These are phyloP conservation scores for Picocystis salinarum DNA, from an alignment of 139 green algal genomes.

Conservation along the genomic window DNA sequence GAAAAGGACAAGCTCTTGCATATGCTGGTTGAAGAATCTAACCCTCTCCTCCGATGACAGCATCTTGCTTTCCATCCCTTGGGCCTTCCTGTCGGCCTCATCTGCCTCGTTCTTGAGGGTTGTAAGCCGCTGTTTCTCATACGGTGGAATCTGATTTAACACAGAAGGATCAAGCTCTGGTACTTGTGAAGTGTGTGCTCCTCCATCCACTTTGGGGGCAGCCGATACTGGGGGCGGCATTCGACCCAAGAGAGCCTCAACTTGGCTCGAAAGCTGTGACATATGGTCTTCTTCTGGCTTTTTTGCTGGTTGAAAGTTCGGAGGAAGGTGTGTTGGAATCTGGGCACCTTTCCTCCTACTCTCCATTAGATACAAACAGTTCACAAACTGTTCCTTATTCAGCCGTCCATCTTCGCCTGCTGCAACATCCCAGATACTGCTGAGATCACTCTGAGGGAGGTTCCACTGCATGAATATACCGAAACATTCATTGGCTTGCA, in stretches of 20 bases:
- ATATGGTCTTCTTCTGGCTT: not conserved
- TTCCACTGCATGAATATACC: slow-evolving; percentile 52
- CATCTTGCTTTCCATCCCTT: slow-evolving; percentile 7
- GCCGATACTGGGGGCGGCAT: not conserved
- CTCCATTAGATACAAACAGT: slow-evolving; percentile 61
- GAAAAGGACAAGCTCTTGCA: slow-evolving; percentile 47
- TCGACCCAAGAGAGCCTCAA: not conserved
- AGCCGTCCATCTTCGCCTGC: slow-evolving; percentile 37
- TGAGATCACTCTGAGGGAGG: slow-evolving; percentile 44
- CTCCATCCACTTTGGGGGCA: slow-evolving; percentile 8
- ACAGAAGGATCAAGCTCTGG: not conserved
- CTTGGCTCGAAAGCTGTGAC: not conserved
- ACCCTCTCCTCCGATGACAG: slow-evolving; percentile 11
- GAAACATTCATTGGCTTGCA: slow-evolving; percentile 62
- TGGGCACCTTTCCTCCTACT: slow-evolving; percentile 20
- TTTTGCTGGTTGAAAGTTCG: slow-evolving; percentile 32
- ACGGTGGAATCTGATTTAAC: too few relatives aligned
- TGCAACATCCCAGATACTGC: slow-evolving; percentile 42
- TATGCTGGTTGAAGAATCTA: slow-evolving; percentile 14
- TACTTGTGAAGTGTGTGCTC: slow-evolving; percentile 24
- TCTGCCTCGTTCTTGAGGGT: slow-evolving; percentile 5
- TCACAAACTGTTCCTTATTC: slow-evolving; percentile 39
- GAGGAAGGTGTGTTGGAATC: slow-evolving; percentile 21
- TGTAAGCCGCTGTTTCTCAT: too few relatives aligned
- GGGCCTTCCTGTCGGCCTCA: slow-evolving; percentile 13